Evolutionary conservation across 176 grass and related monocot species (phyloP), one percentile per base, ranked within the genome.

Genomic region (Cocos nucifera): DNA sequence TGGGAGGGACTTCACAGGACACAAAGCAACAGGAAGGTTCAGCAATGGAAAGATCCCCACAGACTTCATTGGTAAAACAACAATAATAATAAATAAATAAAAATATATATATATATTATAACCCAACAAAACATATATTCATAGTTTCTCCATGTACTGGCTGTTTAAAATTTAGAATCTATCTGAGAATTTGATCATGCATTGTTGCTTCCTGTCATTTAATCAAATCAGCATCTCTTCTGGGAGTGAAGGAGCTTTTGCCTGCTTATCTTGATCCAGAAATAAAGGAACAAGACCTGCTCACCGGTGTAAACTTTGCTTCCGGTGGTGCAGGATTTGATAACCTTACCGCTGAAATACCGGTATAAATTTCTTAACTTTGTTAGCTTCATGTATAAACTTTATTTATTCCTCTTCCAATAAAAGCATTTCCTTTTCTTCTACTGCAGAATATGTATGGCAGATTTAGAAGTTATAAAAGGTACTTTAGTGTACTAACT

Each of bases 11-110:
- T 76, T 86, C 78, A 44, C 53, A 63, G 83, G 61, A 32, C 78
- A 80, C 66, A 56, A 21, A 16, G 69, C 83, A 62, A 78, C 83
- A 18, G 83, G 78, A 30, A 80, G 83, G 64, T 82, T 86, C 78
- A 77, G 59, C 73, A 86, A 82, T 67, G 83, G 83, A 50, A 75
- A 75, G 4, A 6, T 86, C 6, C 83, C 78, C 2, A 28, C 69
- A 4, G 83, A 86, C 52, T 57, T 82, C 15, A 0, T 86, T 48
- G 83, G 83, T 86, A 32, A 44, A 44, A 12, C 35, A 44, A 44
- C 14, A 12, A 12, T 44, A 12, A 44, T 10, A n/a, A n/a, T n/a
- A n/a, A n/a, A n/a, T n/a, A n/a, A n/a, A n/a, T n/a, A n/a, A n/a
- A n/a, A n/a, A n/a, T n/a, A n/a, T n/a, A n/a, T n/a, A 44, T 10